Percentiles rank a stretch among this genome's conserved stretches.
Conservation (phyloP, 1,139 yeast species). For the Protomyces arabidopsidicola region DNA sequence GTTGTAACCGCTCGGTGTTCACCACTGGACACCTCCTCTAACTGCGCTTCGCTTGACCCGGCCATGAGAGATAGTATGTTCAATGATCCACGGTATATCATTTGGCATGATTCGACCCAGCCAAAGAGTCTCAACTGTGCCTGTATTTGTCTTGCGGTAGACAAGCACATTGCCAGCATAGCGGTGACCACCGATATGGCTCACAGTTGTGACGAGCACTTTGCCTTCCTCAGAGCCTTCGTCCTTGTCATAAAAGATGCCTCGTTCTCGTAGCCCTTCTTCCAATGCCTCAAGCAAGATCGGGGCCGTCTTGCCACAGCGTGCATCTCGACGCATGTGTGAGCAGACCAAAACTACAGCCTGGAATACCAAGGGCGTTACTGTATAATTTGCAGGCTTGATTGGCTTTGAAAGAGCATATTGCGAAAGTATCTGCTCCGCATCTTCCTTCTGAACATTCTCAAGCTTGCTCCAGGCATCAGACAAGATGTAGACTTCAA, state of each 20-base stretch:
- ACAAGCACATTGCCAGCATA: constrained; percentile 26
- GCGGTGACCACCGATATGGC: constrained; percentile 16
- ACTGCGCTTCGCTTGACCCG: constrained; percentile 1
- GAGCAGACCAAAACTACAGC: constrained; percentile 14
- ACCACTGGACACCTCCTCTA: constrained; percentile 25
- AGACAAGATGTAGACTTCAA: constrained; percentile 4
- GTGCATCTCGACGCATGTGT: constrained; percentile 20
- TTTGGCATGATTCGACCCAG: constrained; percentile 24
- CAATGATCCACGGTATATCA: constrained; percentile 19
- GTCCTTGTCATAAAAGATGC: constrained; percentile 13
- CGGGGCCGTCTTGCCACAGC: constrained; percentile 25
- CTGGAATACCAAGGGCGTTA: neutral
- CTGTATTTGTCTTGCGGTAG: constrained; percentile 1
- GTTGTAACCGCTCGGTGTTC: neutral
- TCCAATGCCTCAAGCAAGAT: constrained; percentile 14
- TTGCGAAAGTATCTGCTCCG: neutral
- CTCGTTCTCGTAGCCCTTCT: constrained; percentile 13
- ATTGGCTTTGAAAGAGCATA: neutral
- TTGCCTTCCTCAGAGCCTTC: constrained; percentile 1
- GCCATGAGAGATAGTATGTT: constrained; percentile 11
- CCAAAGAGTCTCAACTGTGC: constrained; percentile 18
- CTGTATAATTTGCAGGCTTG: neutral
- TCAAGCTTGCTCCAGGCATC: neutral
- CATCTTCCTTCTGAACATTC: constrained; percentile 4
- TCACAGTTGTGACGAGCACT: constrained; percentile 8